Conservation (phyloP, 177 flowering plant genomes). For the Telopea speciosissima region DNA sequence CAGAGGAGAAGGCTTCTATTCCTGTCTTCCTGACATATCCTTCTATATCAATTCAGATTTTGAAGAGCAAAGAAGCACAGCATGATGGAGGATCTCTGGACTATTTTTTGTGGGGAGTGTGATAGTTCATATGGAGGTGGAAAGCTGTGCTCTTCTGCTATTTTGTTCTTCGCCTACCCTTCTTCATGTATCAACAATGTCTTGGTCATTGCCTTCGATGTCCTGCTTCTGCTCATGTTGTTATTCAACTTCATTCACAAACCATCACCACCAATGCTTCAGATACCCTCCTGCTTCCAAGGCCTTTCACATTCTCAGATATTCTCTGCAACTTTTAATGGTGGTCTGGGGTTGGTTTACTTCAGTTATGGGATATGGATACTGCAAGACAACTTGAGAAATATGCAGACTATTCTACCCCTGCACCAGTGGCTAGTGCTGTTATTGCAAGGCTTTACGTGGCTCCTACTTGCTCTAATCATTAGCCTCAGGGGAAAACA, state of each 20-base stretch:
- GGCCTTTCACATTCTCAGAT: conserved; percentile 11
- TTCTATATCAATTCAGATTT: conserved; percentile 9
- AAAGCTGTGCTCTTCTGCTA: conserved; percentile 24
- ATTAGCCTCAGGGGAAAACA: conserved; percentile 16
- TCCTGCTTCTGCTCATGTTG: conserved; percentile 43
- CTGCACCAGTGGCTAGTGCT: conserved; percentile 33
- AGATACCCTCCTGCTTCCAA: conserved; percentile 5
- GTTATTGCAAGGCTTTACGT: conserved; percentile 42
- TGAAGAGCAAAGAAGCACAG: background rate
- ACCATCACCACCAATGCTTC: conserved; percentile 18
- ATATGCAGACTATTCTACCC: conserved; percentile 17
- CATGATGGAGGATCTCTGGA: conserved; percentile 42
- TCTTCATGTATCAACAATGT: conserved; percentile 49
- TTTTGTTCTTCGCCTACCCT: conserved; percentile 19
- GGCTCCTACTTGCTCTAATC: conserved; percentile 26
- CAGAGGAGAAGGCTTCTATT: background rate
- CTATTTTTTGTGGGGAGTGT: conserved; percentile 52
- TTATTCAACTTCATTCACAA: conserved; percentile 33
- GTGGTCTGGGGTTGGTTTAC: conserved; percentile 30
- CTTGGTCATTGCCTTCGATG: conserved; percentile 33
- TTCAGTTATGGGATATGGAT: conserved; percentile 30
- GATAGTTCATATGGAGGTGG: conserved; percentile 24
- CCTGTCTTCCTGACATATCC: background rate
- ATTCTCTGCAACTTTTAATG: conserved; percentile 27
- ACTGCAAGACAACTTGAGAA: conserved; percentile 16